Conservation (phyloP, 2,329 filamentous ascomycete species). For the Cryphonectria naterciae region DNA sequence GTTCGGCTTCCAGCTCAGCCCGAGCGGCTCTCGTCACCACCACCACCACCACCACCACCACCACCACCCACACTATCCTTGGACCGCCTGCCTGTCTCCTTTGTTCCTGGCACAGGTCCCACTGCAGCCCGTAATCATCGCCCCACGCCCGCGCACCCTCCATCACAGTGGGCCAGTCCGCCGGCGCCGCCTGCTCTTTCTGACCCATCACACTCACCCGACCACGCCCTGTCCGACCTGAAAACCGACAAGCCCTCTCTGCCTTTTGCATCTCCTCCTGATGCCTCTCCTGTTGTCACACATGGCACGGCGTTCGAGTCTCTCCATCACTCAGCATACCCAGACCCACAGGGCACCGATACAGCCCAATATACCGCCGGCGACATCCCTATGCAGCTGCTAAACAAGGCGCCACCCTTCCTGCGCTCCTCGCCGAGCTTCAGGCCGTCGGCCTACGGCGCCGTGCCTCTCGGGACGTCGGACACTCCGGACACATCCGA, state of each 20-base stretch:
- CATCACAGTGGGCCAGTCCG: conserved; percentile 25
- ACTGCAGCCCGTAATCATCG: conserved; percentile 14
- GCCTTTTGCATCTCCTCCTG: conserved; percentile 19
- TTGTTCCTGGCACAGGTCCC: neutral
- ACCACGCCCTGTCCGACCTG: conserved; percentile 18
- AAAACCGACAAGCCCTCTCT: conserved; percentile 23
- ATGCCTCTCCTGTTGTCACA: conserved; percentile 18
- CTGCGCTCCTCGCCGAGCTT: conserved; percentile 40
- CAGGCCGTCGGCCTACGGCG: conserved; percentile 40
- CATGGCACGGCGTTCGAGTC: conserved; percentile 27
- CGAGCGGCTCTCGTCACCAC: conserved; percentile 14
- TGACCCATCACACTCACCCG: conserved; percentile 18
- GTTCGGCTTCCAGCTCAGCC: conserved; percentile 5
- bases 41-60: neutral
- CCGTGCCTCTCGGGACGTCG: conserved; percentile 34
- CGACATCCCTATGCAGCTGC: conserved; percentile 29
- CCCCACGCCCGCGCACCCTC: conserved; percentile 26
- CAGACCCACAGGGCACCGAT: conserved; percentile 19
- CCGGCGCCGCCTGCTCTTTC: conserved; percentile 22
- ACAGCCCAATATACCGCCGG: conserved; percentile 12
- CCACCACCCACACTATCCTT: conserved; percentile 15
- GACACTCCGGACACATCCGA: conserved; percentile 18
- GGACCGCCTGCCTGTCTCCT: conserved; percentile 25
- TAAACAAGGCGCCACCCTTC: conserved; percentile 34
- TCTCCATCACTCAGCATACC: conserved; percentile 14